These are phyloP conservation scores for Neonectria punicea DNA, from an alignment of 2,329 filamentous ascomycete species.

Conservation along the genomic window DNA sequence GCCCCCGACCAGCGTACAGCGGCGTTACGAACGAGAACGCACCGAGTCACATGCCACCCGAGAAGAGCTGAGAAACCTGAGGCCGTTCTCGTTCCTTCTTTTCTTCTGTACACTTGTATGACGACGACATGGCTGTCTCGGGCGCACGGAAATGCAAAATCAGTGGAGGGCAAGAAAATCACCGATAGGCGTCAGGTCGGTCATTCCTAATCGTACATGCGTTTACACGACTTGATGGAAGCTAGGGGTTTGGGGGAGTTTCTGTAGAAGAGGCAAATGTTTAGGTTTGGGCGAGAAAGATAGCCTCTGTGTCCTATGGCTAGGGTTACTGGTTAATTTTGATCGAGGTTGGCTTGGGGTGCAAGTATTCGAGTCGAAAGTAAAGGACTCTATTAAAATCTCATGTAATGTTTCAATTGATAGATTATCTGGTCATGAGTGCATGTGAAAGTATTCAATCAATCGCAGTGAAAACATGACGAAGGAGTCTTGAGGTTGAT, in stretches of 20 bases:
- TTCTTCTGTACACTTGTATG: conserved; percentile 25
- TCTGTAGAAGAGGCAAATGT: not conserved
- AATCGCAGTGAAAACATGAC: not conserved
- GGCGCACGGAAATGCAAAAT: not conserved
- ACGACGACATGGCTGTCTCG: conserved; percentile 21
- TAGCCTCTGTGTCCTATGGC: not conserved
- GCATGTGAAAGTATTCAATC: not conserved
- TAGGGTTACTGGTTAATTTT: not conserved
- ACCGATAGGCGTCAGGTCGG: conserved; percentile 19
- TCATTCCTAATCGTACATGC: conserved; percentile 6
- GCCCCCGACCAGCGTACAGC: conserved; percentile 73
- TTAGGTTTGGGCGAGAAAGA: not conserved
- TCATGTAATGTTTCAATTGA: not conserved
- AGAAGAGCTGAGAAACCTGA: conserved; percentile 48
- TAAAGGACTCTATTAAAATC: not conserved
- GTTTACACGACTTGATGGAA: conserved; percentile 3
- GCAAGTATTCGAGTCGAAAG: not conserved
- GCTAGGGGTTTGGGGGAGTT: not conserved
- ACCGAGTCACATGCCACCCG: conserved; percentile 60
- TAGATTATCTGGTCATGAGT: not conserved
- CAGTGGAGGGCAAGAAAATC: not conserved
- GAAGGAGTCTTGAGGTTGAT: not conserved
- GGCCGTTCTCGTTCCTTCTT: conserved; percentile 4
- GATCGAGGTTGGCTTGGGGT: not conserved
- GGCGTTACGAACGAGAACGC: conserved; percentile 71